phyloP scores from a whole-genome alignment of 768 basidiomycete genomes.

The Leccinum aurantiacum region DNA sequence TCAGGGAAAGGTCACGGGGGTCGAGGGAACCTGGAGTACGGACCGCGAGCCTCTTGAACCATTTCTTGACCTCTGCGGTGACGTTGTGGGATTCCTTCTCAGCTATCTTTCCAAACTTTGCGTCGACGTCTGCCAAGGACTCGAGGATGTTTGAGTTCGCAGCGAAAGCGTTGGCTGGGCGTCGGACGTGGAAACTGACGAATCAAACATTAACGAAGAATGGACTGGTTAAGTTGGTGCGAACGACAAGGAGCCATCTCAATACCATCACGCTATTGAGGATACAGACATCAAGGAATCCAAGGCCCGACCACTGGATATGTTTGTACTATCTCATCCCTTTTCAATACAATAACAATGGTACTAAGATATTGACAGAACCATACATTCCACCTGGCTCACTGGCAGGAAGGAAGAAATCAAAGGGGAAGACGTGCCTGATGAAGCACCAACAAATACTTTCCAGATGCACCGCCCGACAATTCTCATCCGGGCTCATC shows the following conservation, averaged over 20 bases:
- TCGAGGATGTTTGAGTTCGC: too few species aligned
- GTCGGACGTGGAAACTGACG: slow-evolving; percentile 24
- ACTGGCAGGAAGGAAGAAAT: slow-evolving; percentile 42
- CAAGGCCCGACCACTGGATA: slow-evolving; percentile 2
- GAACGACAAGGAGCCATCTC: neutral
- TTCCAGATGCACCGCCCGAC: neutral
- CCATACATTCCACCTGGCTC: slow-evolving; percentile 82
- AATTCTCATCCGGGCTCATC: neutral
- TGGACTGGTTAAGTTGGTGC: slow-evolving; percentile 40
- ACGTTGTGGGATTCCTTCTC: too few species aligned
- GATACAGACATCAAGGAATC: neutral
- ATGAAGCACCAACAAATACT: slow-evolving; percentile 25
- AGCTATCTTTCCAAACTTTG: too few species aligned
- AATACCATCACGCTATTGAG: neutral
- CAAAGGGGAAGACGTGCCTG: slow-evolving; percentile 34
- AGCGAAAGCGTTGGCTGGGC: neutral
- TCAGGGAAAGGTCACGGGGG: too few species aligned
- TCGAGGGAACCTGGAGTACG: too few species aligned
- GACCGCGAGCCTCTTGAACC: too few species aligned
- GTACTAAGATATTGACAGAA: slow-evolving; percentile 27
- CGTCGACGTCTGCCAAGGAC: too few species aligned
- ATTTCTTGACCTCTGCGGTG: too few species aligned
- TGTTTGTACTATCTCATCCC: slow-evolving; percentile 12
- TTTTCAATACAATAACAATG: neutral
- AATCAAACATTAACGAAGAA: slow-evolving; percentile 29